phyloP scores from a whole-genome alignment of 2,329 filamentous ascomycete species.

The Byssothecium circinans region DNA sequence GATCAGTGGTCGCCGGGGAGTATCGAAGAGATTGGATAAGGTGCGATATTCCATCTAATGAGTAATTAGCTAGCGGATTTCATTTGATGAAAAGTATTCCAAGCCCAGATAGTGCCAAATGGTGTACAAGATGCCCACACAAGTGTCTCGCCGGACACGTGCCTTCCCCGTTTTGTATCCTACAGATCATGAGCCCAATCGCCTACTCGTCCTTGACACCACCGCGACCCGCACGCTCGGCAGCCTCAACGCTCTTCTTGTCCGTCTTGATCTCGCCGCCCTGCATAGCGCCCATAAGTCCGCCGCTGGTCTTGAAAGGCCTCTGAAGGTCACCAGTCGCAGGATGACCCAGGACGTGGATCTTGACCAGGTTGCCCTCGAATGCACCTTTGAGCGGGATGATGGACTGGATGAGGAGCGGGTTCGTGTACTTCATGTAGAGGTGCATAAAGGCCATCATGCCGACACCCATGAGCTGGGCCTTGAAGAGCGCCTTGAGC shows the following conservation, averaged over 20 bases:
- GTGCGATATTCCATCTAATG: not conserved
- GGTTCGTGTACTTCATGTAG: slow-evolving; percentile 99
- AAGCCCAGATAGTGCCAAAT: not conserved
- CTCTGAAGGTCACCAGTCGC: slow-evolving; percentile 90
- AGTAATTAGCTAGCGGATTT: not conserved
- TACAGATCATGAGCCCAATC: not conserved
- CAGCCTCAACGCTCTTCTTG: slow-evolving; percentile 59
- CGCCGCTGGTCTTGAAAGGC: slow-evolving; percentile 85
- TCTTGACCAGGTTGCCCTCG: slow-evolving; percentile 95
- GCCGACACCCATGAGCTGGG: slow-evolving; percentile 90
- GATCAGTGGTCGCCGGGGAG: no score
- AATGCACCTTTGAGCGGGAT: slow-evolving; percentile 95
- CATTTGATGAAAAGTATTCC: not conserved
- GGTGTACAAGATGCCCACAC: not conserved
- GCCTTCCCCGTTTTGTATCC: not conserved
- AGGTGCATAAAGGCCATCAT: slow-evolving; percentile 99
- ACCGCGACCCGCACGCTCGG: slow-evolving; percentile 53
- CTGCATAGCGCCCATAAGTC: slow-evolving; percentile 79
- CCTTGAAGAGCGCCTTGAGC: slow-evolving; percentile 81
- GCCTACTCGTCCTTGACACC: slow-evolving; percentile 56
- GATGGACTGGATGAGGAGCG: slow-evolving; percentile 96
- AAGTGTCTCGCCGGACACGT: not conserved
- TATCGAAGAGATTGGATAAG: no score
- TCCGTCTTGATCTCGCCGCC: slow-evolving; percentile 80
- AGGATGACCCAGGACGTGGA: slow-evolving; percentile 85